Evolutionary conservation across 2,329 filamentous ascomycete species (phyloP).

Genomic region (Trichophyton mentagrophytes): DNA sequence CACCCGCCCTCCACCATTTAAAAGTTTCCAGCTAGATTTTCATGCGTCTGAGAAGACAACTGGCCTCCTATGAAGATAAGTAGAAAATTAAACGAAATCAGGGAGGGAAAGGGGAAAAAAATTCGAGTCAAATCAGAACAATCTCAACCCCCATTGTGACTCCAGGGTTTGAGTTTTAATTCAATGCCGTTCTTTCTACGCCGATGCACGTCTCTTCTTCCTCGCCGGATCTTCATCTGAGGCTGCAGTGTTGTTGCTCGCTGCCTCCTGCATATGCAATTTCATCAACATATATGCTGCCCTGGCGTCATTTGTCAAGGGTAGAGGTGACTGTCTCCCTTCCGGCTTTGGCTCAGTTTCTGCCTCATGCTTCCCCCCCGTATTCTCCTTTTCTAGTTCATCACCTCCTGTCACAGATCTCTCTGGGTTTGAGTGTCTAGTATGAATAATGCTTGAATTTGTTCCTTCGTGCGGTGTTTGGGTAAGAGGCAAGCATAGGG

Average conservation of each 20-base stretch:
- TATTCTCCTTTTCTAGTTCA: neutral
- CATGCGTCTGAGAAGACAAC: no score
- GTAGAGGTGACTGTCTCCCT: conserved; percentile 16
- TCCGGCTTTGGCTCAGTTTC: neutral
- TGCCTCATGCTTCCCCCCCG: neutral
- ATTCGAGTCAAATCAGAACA: neutral
- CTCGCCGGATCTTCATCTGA: conserved; percentile 13
- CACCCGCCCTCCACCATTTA: neutral
- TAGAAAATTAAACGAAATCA: neutral
- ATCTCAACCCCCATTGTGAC: neutral
- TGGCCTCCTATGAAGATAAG: no score
- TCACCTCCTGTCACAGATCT: neutral
- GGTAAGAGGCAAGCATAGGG: neutral
- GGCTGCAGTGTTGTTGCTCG: conserved; percentile 5
- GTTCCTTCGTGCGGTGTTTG: neutral
- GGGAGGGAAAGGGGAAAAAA: no score
- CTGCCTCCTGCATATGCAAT: conserved; percentile 23
- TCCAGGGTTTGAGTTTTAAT: neutral
- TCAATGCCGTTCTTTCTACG: conserved; percentile 1
- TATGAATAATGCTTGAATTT: no score
- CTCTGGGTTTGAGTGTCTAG: neutral
- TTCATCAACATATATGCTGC: conserved; percentile 28
- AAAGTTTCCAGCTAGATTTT: no score
- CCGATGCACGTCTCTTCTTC: conserved; percentile 13
- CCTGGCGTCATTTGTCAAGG: conserved; percentile 20